Evolutionary conservation across 2,329 filamentous ascomycete genomes (phyloP).

Genomic region (Fusarium gaditjirri): DNA sequence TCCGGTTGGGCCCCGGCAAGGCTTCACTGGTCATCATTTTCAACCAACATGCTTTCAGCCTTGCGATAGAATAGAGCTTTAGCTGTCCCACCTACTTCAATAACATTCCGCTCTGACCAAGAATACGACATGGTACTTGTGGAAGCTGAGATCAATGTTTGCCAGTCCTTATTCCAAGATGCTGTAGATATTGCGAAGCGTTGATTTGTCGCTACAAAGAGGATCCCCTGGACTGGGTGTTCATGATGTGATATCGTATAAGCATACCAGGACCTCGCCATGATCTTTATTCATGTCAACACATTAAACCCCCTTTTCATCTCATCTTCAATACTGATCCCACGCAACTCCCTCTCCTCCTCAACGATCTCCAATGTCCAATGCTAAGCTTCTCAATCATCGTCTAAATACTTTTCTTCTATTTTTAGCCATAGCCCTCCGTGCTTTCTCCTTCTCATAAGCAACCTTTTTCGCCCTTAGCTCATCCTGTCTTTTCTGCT

Average conservation of each 20-base stretch:
- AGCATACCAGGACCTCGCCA: not conserved
- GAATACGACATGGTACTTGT: not conserved
- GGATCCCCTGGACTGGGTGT: not conserved
- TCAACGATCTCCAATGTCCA: not conserved
- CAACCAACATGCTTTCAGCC: not conserved
- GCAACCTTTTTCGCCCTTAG: not conserved
- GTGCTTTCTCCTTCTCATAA: not conserved
- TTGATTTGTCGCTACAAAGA: not conserved
- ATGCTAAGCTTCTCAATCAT: not conserved
- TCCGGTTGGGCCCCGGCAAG: too few species aligned
- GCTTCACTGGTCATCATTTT: not conserved
- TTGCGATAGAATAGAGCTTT: not conserved
- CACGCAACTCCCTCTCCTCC: too few species aligned
- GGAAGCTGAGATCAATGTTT: not conserved
- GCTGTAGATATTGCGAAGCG: not conserved
- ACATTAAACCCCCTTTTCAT: not conserved
- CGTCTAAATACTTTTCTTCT: not conserved
- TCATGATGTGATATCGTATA: not conserved
- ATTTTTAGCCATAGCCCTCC: not conserved
- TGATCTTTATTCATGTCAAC: not conserved
- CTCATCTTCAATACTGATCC: not conserved
- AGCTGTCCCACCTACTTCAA: not conserved
- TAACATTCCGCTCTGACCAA: not conserved
- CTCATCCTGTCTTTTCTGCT: not conserved
- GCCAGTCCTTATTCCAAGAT: not conserved